Evolutionary conservation across 2,329 filamentous ascomycete genomes (phyloP).

Genomic region (Cladophialophora immunda): DNA sequence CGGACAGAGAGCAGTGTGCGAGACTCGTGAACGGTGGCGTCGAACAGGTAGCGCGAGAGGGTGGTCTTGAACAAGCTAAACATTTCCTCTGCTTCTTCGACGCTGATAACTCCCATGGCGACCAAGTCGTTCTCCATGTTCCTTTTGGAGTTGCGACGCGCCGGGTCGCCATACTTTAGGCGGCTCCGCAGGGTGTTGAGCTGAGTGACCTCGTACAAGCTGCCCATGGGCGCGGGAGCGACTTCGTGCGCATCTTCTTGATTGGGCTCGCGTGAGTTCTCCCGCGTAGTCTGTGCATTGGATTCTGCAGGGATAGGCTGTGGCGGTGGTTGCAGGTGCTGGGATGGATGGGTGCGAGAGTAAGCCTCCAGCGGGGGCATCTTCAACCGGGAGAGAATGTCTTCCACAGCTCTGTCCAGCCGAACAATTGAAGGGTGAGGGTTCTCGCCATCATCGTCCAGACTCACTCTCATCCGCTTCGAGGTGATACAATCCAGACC

Average conservation of each 20-base stretch:
- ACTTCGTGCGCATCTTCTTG: slow-evolving; percentile 47
- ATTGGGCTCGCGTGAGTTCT: slow-evolving; percentile 40
- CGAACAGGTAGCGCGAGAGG: slow-evolving; percentile 40
- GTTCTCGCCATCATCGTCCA: slow-evolving; percentile 39
- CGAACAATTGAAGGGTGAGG: slow-evolving; percentile 38
- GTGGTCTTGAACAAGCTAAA: slow-evolving; percentile 39
- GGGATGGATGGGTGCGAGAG: slow-evolving; percentile 22
- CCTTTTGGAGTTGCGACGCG: slow-evolving; percentile 37
- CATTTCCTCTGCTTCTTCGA: slow-evolving; percentile 40
- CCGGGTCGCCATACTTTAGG: slow-evolving; percentile 36
- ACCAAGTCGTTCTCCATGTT: slow-evolving; percentile 40
- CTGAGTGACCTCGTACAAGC: slow-evolving; percentile 64
- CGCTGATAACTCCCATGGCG: slow-evolving; percentile 34
- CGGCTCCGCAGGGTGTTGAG: slow-evolving; percentile 44
- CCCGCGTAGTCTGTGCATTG: slow-evolving; percentile 38
- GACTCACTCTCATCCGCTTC: slow-evolving; percentile 37
- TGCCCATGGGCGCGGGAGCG: slow-evolving; percentile 62
- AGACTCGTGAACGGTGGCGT: slow-evolving; percentile 58
- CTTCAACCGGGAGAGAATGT: slow-evolving; percentile 38
- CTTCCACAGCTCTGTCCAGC: slow-evolving; percentile 40
- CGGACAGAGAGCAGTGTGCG: slow-evolving; percentile 61
- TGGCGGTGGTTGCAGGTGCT: slow-evolving; percentile 19
- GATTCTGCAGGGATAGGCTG: slow-evolving; percentile 17
- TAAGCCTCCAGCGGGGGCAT: slow-evolving; percentile 39
- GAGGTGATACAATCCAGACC: slow-evolving; percentile 41